Evolutionary conservation across 169 alveolate species (phyloP).

Genomic region (Babesia caballi): DNA sequence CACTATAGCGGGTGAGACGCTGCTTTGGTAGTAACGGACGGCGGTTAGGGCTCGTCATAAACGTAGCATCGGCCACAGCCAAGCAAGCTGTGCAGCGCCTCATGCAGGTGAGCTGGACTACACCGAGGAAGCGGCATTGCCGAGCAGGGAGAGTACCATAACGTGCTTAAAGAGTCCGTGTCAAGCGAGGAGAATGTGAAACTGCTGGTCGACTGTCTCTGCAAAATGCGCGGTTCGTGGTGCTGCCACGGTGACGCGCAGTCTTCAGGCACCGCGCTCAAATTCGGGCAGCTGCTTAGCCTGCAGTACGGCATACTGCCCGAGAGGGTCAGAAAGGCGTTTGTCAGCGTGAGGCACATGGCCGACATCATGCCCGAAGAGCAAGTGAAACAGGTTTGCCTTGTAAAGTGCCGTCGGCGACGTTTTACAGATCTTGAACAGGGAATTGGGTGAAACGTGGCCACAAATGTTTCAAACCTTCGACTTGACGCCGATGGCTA

Average conservation of each 20-base stretch:
- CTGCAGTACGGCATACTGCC: conserved; percentile 87
- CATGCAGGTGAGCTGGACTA: conserved; percentile 25
- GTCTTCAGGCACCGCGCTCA: conserved; percentile 58
- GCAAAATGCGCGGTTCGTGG: conserved; percentile 61
- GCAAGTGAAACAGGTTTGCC: conserved; percentile 67
- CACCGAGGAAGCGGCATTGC: neutral
- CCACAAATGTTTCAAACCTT: conserved; percentile 72
- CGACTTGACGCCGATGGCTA: conserved; percentile 76
- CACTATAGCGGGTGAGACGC: conserved; percentile 39
- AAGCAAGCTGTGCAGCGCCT: conserved; percentile 50
- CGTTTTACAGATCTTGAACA: conserved; percentile 66
- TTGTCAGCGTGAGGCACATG: conserved; percentile 82
- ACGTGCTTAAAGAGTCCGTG: conserved; percentile 24
- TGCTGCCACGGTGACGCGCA: no score
- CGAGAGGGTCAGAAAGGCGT: conserved; percentile 80
- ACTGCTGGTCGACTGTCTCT: conserved; percentile 54
- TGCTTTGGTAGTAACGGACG: neutral
- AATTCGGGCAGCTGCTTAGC: conserved; percentile 69
- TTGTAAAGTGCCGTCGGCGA: neutral
- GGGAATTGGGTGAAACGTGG: conserved; percentile 86
- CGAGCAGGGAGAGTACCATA: conserved; percentile 45
- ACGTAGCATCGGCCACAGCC: conserved; percentile 49
- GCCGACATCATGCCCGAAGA: conserved; percentile 91
- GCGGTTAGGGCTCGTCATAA: conserved; percentile 24
- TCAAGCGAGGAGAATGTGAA: conserved; percentile 43